Evolutionary conservation across 805 yeast species (phyloP), one percentile per base, ranked within the genome.

Genomic region (Candida ortonii): DNA sequence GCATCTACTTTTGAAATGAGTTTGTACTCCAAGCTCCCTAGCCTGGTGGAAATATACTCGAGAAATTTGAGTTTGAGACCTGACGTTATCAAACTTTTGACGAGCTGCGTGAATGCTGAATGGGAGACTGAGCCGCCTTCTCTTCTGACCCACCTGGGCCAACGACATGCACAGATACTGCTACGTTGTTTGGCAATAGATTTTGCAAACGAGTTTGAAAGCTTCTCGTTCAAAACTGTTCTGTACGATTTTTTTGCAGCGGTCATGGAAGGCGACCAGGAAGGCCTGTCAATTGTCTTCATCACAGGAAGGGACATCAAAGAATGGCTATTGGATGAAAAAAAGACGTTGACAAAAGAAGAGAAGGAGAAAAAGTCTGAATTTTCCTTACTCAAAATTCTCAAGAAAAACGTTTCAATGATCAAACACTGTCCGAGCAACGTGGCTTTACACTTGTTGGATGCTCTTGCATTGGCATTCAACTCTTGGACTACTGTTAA

Each of bases 61-160:
- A 65, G 63, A n/a, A 63, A 67, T 22, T 62, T 65, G 7, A 46
- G 59, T 0, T 62, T 80, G 38, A 73, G 86, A 39, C 57, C 60
- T 20, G 62, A 64, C 8, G 64, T 85, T 1, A 58, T 85, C 21
- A 70, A 70, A 25, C 53, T 87, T 22, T 57, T 86, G 12, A 72
- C 80, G 4, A 64, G 71, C 4, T 55, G 84, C 25, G 77, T 84
- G 1, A 67, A 65, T 26, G 78, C 78, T 0, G 60, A 52, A 3
- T 77, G 84, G 80, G 65, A 66, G 6, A 61, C 63, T 4, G 78
- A 74, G 17, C 73, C 80, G 21, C 95, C 95, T 3, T 87, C 96
- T 1, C 61, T 90, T 30, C 65, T 90, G 24, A 84, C 97, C 0
- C 86, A 86, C 53, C 61, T 90, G 34, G 93, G 95, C 4, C 65